Evolutionary conservation across 106 monocot species (phyloP).

Genomic region (Apostasia shenzhenica): DNA sequence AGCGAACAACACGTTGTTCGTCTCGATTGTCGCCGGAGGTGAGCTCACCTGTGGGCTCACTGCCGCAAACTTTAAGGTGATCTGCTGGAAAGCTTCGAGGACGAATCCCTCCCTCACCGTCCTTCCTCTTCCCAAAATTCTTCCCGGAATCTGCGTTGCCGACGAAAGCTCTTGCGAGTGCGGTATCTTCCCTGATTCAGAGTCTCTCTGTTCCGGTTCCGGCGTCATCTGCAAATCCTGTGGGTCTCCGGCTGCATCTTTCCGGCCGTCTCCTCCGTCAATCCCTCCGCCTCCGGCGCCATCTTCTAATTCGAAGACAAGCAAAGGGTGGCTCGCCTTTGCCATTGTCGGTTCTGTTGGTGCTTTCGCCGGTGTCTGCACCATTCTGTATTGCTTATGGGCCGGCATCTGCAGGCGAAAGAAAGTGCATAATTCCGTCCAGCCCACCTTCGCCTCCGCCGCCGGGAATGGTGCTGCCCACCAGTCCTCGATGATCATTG

Average conservation of each 20-base stretch:
- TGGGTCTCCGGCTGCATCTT: neutral
- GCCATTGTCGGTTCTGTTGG: conserved; percentile 65
- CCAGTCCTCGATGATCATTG: neutral
- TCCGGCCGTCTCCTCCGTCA: neutral
- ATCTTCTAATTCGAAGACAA: conserved; percentile 4
- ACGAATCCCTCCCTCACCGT: conserved; percentile 5
- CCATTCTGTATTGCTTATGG: conserved; percentile 35
- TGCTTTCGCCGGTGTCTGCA: conserved; percentile 32
- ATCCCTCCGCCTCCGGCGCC: conserved; percentile 7
- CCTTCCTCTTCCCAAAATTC: conserved; percentile 34
- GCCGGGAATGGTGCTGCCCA: neutral
- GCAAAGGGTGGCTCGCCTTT: conserved; percentile 28
- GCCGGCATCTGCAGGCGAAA: conserved; percentile 35
- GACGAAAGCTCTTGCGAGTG: conserved; percentile 30
- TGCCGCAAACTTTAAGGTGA: conserved; percentile 38
- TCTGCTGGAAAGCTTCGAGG: conserved; percentile 51
- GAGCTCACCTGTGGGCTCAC: conserved; percentile 74
- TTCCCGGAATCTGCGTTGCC: conserved; percentile 57
- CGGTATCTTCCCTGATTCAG: conserved; percentile 20
- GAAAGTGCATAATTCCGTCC: conserved; percentile 76
- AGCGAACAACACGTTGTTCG: conserved; percentile 27
- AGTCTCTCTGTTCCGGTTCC: conserved; percentile 22
- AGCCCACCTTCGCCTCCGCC: conserved; percentile 30
- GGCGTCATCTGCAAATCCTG: conserved; percentile 33
- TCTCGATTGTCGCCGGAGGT: conserved; percentile 56